These are phyloP conservation scores for Diaporthe capsici DNA, from an alignment of 2,329 filamentous ascomycete genomes.

Conservation along the genomic window DNA sequence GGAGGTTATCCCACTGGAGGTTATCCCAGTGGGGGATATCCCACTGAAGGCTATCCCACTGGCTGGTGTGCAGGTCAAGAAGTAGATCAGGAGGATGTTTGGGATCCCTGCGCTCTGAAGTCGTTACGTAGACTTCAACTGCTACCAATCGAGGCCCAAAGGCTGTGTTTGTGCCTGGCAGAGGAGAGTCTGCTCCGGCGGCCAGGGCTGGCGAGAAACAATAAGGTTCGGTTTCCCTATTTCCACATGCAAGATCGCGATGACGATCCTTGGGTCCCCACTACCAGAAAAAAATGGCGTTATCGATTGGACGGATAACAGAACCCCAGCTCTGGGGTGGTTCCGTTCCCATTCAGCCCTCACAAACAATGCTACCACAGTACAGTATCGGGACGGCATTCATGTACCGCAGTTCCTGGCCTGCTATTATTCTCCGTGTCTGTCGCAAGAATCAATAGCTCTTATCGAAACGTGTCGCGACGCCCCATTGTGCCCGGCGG, in stretches of 20 bases:
- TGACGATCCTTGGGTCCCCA: slow-evolving; percentile 34
- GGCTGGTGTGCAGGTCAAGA: background rate
- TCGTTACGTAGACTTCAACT: background rate
- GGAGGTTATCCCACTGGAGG: no score
- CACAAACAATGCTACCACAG: slow-evolving; percentile 22
- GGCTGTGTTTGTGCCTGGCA: background rate
- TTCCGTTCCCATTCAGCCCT: slow-evolving; percentile 31
- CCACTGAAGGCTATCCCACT: background rate
- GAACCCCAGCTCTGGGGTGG: background rate
- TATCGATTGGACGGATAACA: slow-evolving; percentile 37
- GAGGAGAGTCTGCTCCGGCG: slow-evolving; percentile 24
- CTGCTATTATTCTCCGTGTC: slow-evolving; percentile 9
- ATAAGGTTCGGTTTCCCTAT: slow-evolving; percentile 29
- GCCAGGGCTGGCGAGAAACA: background rate
- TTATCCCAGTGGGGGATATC: background rate
- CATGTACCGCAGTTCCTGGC: background rate
- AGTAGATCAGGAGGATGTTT: no score
- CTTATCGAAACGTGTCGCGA: slow-evolving; percentile 30
- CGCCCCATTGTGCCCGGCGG: slow-evolving; percentile 22
- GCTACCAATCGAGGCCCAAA: background rate
- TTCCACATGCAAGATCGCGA: slow-evolving; percentile 36
- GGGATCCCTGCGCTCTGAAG: background rate
- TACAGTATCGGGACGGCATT: slow-evolving; percentile 12
- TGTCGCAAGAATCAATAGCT: slow-evolving; percentile 32
- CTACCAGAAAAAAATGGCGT: slow-evolving; percentile 3